These are phyloP conservation scores for Aureobasidium sp. DNA, from an alignment of 2,329 filamentous ascomycete species.

Conservation along the genomic window DNA sequence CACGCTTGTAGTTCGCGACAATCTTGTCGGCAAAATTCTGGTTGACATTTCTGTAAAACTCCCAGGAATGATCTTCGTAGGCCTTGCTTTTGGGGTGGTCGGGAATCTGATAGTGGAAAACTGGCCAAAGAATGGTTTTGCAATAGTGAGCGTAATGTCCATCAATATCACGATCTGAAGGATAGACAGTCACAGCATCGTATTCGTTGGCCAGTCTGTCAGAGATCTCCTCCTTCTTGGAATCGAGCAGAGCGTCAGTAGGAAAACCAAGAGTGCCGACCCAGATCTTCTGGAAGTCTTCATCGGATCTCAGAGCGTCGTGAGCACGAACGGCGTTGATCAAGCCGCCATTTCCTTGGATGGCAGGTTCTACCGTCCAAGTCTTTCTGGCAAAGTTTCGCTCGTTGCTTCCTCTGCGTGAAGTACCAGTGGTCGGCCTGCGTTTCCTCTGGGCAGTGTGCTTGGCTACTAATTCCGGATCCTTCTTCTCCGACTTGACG, in stretches of 20 bases:
- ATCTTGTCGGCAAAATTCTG: slow-evolving; percentile 89
- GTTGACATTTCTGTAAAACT: slow-evolving; percentile 88
- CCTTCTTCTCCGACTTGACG: slow-evolving; percentile 38
- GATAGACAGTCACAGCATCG: slow-evolving; percentile 76
- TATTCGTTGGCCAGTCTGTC: slow-evolving; percentile 74
- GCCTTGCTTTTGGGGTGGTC: slow-evolving; percentile 98
- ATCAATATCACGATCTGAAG: slow-evolving; percentile 86
- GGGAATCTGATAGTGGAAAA: slow-evolving; percentile 96
- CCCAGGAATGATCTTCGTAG: slow-evolving; percentile 94
- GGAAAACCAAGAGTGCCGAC: slow-evolving; percentile 92
- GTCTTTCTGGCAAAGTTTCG: slow-evolving; percentile 61
- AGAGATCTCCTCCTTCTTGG: slow-evolving; percentile 75
- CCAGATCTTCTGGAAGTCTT: slow-evolving; percentile 72
- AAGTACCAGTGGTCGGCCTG: slow-evolving; percentile 12
- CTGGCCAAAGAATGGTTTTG: slow-evolving; percentile 96
- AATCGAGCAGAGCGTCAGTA: slow-evolving; percentile 72
- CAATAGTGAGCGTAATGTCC: slow-evolving; percentile 94
- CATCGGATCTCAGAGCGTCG: slow-evolving; percentile 51
- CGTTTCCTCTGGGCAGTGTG: slow-evolving; percentile 16
- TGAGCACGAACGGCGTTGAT: slow-evolving; percentile 67
- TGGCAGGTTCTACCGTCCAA: slow-evolving; percentile 76
- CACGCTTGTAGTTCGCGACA: slow-evolving; percentile 84
- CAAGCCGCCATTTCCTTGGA: slow-evolving; percentile 88
- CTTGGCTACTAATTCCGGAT: slow-evolving; percentile 22
- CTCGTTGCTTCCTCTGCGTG: slow-evolving; percentile 32